A percentile compares a stretch with the other conserved stretches of the same genome.
Conservation (phyloP, 2,329 filamentous ascomycete species). For the Botrytis porri region DNA sequence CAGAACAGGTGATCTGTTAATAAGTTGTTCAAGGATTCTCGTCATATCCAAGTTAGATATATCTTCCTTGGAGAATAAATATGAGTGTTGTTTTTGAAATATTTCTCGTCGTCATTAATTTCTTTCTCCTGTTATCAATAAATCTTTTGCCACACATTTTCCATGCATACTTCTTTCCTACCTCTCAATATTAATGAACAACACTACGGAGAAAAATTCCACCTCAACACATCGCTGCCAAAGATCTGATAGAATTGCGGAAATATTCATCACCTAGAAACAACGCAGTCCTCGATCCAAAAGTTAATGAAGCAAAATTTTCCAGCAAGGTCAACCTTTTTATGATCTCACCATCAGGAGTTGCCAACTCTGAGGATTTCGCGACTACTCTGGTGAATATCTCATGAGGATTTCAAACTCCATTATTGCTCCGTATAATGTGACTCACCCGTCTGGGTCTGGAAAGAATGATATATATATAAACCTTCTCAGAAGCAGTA, state of each 20-base stretch:
- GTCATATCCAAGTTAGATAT: rapidly evolving
- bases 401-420: neutral
- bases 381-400: neutral
- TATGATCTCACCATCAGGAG: neutral
- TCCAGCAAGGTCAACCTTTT: neutral
- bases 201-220: neutral
- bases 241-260: neutral
- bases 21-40: neutral
- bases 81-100: rapidly evolving
- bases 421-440: neutral
- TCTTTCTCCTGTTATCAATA: neutral
- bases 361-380: neutral
- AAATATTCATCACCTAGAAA: rapidly evolving
- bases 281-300: too few species aligned
- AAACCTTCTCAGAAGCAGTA: neutral
- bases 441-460: rapidly evolving
- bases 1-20: rapidly evolving
- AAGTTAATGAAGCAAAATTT: neutral
- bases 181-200: rapidly evolving
- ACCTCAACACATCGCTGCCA: rapidly evolving
- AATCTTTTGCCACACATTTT: neutral
- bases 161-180: neutral
- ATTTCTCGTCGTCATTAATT: too few species aligned
- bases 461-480: neutral
- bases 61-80: rapidly evolving